Evolutionary conservation across 352 stramenopile species (phyloP).

Genomic region (Globisporangium abappressorium): DNA sequence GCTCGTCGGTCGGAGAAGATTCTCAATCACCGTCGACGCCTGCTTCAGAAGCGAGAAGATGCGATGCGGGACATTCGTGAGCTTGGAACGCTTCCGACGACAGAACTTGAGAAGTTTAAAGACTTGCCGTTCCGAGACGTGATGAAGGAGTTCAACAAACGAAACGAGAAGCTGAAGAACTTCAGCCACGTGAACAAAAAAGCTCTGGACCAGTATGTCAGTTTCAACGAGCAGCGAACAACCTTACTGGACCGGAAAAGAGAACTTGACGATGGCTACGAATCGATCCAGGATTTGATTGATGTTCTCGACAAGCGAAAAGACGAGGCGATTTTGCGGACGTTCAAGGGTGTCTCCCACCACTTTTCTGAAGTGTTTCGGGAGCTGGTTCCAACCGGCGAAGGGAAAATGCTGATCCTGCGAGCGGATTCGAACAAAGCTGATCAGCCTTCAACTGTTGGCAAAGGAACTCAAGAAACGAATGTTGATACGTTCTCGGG

Average conservation of each 20-base stretch:
- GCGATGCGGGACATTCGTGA: slow-evolving; percentile 96
- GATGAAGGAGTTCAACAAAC: slow-evolving; percentile 92
- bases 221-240: slow-evolving; percentile 93
- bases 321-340: slow-evolving; percentile 98
- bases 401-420: slow-evolving; percentile 97
- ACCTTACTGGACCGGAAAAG: slow-evolving; percentile 93
- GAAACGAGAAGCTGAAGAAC: slow-evolving; percentile 96
- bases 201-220: slow-evolving; percentile 99
- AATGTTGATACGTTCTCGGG: slow-evolving; percentile 94
- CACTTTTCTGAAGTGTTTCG: slow-evolving; percentile 99
- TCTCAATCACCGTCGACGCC: slow-evolving; percentile 69
- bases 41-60: slow-evolving; percentile 91
- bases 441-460: slow-evolving; percentile 14
- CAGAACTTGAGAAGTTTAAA: slow-evolving; percentile 93
- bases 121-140: slow-evolving; percentile 86
- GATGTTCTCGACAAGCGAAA: slow-evolving; percentile 95
- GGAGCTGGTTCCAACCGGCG: slow-evolving; percentile 96
- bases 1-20: slow-evolving; percentile 78
- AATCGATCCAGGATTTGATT: slow-evolving; percentile 85
- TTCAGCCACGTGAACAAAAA: slow-evolving; percentile 99
- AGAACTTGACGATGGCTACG: slow-evolving; percentile 95
- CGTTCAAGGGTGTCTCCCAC: slow-evolving; percentile 97
- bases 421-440: slow-evolving; percentile 56
- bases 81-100: slow-evolving; percentile 93
- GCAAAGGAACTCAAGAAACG: slow-evolving; percentile 23